Base-by-base conservation (phyloP, 805 yeast genomes). In the Candida ovalis region DNA sequence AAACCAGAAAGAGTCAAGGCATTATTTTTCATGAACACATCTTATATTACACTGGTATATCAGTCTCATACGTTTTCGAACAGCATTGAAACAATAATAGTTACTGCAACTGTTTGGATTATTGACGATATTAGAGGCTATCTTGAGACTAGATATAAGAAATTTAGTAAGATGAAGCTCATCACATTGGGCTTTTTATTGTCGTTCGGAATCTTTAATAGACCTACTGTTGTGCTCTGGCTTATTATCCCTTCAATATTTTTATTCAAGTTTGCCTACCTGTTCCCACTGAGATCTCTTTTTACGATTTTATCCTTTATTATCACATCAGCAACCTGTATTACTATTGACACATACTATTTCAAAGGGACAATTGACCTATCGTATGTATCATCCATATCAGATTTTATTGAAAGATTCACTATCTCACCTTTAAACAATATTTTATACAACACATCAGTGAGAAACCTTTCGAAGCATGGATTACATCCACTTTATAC, bases 11-110 rank as follows among this genome's bases (percentile, higher is more conserved):
- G 68, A 19, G 44, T 68, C 15, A 69, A 67, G 44, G 78, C 80
- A 1, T 57, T 75, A 2, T 72, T 75, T 46, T 77, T 79, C 53
- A 66, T 69, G n/a, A 75, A 71, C 67, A 73, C 82, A 1, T 75
- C 81, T 4, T 92, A 87, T 60, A 75, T 89, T 28, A 83, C 96
- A 0, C 73, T 88, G 71, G 80, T 84, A 0, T 83, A 83, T 58
- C 98, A 94, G 61, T 74, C 88, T 0, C 97, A 90, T 61, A 82
- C 95, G 0, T 87, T 94, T 58, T 87, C 96, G n/a, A 94, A 94
- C 62, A 79, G 90, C 21, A 60, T 88, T 1, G 99, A 94, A 63
- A 85, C 87, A 35, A 63, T 68, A 47, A 61, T 85, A 38, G 68
- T 86, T 9, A 55, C 84, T 19, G 62, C 77, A 55, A 62, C 74